Conservation (phyloP, 306 rosid genomes). For the Amphicarpaea edgeworthii region DNA sequence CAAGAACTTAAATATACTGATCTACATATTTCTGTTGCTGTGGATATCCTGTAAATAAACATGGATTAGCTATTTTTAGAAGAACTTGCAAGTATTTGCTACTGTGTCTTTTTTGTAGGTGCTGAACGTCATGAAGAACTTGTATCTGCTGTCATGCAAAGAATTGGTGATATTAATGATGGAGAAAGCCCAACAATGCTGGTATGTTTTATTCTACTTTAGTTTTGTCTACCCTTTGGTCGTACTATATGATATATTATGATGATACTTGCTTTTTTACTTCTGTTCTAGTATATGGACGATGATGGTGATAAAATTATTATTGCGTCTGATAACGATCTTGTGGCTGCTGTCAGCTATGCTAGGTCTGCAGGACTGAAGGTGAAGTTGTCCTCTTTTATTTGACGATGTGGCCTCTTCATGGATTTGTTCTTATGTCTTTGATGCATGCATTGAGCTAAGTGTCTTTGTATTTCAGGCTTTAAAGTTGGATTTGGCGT, state of each 20-base stretch:
- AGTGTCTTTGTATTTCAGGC: conserved; percentile 61
- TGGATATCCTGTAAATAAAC: conserved; percentile 16
- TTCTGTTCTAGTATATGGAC: conserved; percentile 73
- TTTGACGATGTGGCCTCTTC: conserved; percentile 13
- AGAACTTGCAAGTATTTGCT: conserved; percentile 16
- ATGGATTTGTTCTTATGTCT: conserved; percentile 2
- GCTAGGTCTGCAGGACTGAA: conserved; percentile 78
- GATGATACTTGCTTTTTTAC: background rate
- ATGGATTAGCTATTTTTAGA: background rate
- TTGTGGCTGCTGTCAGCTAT: conserved; percentile 74
- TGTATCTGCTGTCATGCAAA: conserved; percentile 70
- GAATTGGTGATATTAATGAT: conserved; percentile 59
- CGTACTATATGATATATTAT: conserved; percentile 15
- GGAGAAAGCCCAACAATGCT: conserved; percentile 65
- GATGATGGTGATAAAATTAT: conserved; percentile 93
- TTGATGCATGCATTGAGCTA: conserved; percentile 34
- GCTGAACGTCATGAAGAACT: conserved; percentile 78
- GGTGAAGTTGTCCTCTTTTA: conserved; percentile 56
- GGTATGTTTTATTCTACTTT: conserved; percentile 56
- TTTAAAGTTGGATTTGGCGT: conserved; percentile 82
- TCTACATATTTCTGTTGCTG: background rate
- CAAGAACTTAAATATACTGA: conserved; percentile 18
- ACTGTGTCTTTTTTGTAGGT: conserved; percentile 57
- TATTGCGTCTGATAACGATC: conserved; percentile 76
- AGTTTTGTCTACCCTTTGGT: conserved; percentile 35